Base-by-base conservation (phyloP, 2,329 filamentous ascomycete genomes). In the Ilyonectria robusta region DNA sequence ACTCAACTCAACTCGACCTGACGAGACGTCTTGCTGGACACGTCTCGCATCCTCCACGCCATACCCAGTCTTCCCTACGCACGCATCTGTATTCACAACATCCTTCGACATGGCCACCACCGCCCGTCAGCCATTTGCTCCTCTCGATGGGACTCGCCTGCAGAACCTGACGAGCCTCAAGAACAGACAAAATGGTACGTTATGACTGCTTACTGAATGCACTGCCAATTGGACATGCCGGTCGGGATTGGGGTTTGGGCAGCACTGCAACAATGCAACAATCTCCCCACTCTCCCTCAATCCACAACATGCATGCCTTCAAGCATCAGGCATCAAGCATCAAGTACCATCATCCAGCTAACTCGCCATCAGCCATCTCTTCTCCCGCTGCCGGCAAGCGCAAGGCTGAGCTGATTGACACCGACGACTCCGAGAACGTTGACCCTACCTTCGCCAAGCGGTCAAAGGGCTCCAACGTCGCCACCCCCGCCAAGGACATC, bases 131-230 rank as follows among this genome's bases (percentile, higher is more conserved):
- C 93, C 93, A 6, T 94, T 95, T 80, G 93, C 90, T 78, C 91
- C 91, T 55, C 85, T 95, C 61, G 89, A 93, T 78, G 86, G 86
- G 73, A 84, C 90, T 63, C 89, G 93, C 72, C 85, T 95, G 29
- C 91, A 94, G 80, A 89, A 85, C 70, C 84, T 95, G 75, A 91
- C 90, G 29, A 94, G 90, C 81, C 82, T 91, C 57, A 95, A 94
- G 85, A 95, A 95, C 80, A 86, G 91, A 80, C 93, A 95, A 78
- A 91, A 91, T 85, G 87, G 89, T 92, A 87, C 73, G 87, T 84
- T 57, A 62, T 64, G 50, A 54, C 21, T 46, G 26, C 55, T 59
- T 62, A 10, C 21, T 23, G 21, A 37, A 29, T 62, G 58, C 42
- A 35, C 35, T 29, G 13, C 21, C 56, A 54, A 60, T 63, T 35